phyloP scores from a whole-genome alignment of 192 early-diverging fungal species.

The Coemansia sp. region DNA sequence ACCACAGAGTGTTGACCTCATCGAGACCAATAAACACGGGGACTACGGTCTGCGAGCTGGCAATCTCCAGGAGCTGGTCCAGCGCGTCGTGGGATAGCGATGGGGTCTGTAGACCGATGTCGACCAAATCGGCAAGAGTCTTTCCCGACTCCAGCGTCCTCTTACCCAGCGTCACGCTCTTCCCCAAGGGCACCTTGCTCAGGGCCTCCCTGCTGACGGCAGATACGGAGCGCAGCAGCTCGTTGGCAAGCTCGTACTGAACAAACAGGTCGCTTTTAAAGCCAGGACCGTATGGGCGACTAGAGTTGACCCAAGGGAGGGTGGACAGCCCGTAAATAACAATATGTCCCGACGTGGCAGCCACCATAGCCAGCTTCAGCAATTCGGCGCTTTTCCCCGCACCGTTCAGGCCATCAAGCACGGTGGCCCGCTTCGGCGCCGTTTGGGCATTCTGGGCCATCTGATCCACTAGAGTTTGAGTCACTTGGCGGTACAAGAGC shows the following conservation, averaged over 20 bases:
- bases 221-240: slow-evolving; percentile 22
- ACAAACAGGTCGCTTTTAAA: slow-evolving; percentile 18
- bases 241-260: slow-evolving; percentile 31
- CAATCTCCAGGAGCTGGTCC: slow-evolving; percentile 31
- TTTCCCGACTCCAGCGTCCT: slow-evolving; percentile 13
- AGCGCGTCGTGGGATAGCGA: slow-evolving; percentile 34
- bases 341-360: slow-evolving; percentile 21
- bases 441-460: background rate
- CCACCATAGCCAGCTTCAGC: slow-evolving; percentile 41
- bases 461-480: slow-evolving; percentile 33
- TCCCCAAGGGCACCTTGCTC: slow-evolving; percentile 33
- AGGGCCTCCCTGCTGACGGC: slow-evolving; percentile 27
- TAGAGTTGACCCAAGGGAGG: slow-evolving; percentile 47
- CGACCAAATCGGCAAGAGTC: slow-evolving; percentile 38
- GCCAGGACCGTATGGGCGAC: slow-evolving; percentile 38
- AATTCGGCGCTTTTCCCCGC: slow-evolving; percentile 50
- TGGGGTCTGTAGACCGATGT: slow-evolving; percentile 30
- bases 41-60: slow-evolving; percentile 37
- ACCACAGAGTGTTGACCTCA: slow-evolving; percentile 50
- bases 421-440: slow-evolving; percentile 22
- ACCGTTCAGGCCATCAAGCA: slow-evolving; percentile 38
- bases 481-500: slow-evolving; percentile 39
- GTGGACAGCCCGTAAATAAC: slow-evolving; percentile 40
- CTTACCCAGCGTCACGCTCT: slow-evolving; percentile 29
- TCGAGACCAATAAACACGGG: slow-evolving; percentile 48